Percentiles rank a stretch among this genome's conserved stretches.
Conservation (phyloP, 1,284 basidiomycete species). For the Ceratobasidium sp. region DNA sequence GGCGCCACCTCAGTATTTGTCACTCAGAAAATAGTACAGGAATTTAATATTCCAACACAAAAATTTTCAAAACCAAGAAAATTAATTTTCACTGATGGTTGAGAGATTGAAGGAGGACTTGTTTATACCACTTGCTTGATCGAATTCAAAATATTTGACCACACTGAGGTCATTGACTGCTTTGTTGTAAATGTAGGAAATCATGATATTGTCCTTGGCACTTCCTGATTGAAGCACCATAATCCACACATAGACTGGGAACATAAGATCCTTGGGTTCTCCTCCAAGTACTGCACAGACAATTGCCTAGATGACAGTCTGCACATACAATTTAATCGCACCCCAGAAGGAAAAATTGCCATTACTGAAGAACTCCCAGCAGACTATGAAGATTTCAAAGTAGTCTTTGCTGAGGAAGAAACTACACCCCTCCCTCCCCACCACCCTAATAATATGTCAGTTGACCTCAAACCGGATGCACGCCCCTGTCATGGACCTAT, state of each 20-base stretch:
- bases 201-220: slow-evolving; percentile 45
- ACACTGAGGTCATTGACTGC: not conserved
- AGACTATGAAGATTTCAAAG: slow-evolving; percentile 46
- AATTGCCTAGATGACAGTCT: not conserved
- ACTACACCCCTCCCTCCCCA: slow-evolving; percentile 47
- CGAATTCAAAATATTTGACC: not conserved
- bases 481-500: too few species aligned
- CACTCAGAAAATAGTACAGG: not conserved
- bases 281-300: not conserved
- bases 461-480: slow-evolving; percentile 39
- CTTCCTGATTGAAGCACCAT: slow-evolving; percentile 47
- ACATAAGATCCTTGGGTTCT: not conserved
- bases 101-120: not conserved
- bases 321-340: not conserved
- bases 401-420: slow-evolving; percentile 46
- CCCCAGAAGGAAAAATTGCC: not conserved
- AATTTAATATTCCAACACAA: not conserved
- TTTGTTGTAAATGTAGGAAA: slow-evolving; percentile 23
- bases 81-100: slow-evolving; percentile 3
- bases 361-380: not conserved
- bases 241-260: slow-evolving; percentile 48
- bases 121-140: not conserved
- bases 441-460: slow-evolving; percentile 45
- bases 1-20: slow-evolving; percentile 7
- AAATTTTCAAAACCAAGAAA: too few species aligned